Evolutionary conservation across 345 rosid species (phyloP), one percentile per base, ranked within the genome.

Genomic region (Camelina laxa): DNA sequence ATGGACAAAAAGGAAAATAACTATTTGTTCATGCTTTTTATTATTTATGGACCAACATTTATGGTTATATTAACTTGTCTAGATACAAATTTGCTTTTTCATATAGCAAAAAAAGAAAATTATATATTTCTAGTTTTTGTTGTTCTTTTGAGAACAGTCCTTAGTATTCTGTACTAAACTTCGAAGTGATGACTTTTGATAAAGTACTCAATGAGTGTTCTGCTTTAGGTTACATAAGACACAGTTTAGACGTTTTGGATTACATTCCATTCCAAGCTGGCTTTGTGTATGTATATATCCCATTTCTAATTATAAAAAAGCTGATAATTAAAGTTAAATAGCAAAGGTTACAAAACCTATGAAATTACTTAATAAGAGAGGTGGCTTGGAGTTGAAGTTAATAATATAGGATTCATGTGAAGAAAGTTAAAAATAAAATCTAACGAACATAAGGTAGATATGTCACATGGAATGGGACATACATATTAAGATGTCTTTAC

Each of bases 201-300:
- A 76, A 69, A 76, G 69, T 69, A 51, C 31, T 60, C 10, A 53
- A 8, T 21, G 64, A 53, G 14, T 67, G 73, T 75, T 67, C 55
- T 75, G 61, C 79, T 75, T 75, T 75, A 59, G 68, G 73, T 67
- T 59, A 67, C 73, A 67, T 75, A 59, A 67, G 60, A 67, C 67
- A 44, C 73, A 6, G 1, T 33, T 65, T n/a, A 30, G 57, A 73
- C 48, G 65, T 65, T 73, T 64, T 64, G 64, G 70, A 55, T 36
- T 35, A 44, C 48, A 64, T 35, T 65, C 31, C 66, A 74, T 35
- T 65, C 59, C 77, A 55, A 73, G 4, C 76, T 65, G 58, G 65
- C 58, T n/a, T 74, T 54, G 22, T 64, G 2, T 55, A 2, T 55
- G 35, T 31, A 15, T 53, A 44, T 64, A 27, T 35, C 3, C 24